Evolutionary conservation across 495 filamentous ascomycete species (phyloP).

Genomic region (Friedmanniomyces simplex): DNA sequence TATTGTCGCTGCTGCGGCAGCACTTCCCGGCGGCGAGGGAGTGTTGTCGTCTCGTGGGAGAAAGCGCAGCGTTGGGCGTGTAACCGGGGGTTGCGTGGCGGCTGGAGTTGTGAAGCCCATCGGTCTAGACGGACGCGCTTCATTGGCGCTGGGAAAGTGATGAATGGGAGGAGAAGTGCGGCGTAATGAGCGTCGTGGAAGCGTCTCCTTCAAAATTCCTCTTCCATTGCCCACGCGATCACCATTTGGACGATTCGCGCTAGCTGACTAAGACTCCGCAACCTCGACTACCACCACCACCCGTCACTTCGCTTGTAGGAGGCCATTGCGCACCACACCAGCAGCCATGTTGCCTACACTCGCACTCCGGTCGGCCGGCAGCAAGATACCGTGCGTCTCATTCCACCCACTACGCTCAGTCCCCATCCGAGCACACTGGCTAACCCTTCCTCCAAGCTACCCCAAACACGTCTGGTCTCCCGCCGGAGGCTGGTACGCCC

Average conservation of each 20-base stretch:
- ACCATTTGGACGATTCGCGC: neutral
- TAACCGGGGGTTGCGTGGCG: slow-evolving; percentile 26
- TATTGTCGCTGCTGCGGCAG: slow-evolving; percentile 8
- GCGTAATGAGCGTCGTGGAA: neutral
- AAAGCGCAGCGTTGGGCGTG: slow-evolving; percentile 10
- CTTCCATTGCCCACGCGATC: slow-evolving; percentile 10
- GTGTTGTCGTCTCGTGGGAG: slow-evolving; percentile 5
- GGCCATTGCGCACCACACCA: neutral
- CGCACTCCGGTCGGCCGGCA: slow-evolving; percentile 44
- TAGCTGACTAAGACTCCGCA: neutral
- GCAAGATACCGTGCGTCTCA: slow-evolving; percentile 89
- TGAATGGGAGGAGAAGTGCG: slow-evolving; percentile 1
- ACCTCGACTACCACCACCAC: neutral
- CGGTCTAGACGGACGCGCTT: slow-evolving; percentile 59
- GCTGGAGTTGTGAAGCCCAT: slow-evolving; percentile 58
- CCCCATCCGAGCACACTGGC: no score
- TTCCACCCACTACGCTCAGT: no score
- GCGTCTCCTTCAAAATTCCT: slow-evolving; percentile 2
- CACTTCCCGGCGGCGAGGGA: slow-evolving; percentile 1
- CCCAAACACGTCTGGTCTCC: slow-evolving; percentile 81
- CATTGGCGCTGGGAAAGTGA: slow-evolving; percentile 37
- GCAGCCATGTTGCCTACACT: slow-evolving; percentile 13
- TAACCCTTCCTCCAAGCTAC: slow-evolving; percentile 54
- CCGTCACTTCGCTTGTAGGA: neutral
- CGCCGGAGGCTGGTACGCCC: slow-evolving; percentile 92